phyloP scores from a whole-genome alignment of 441 rosid genomes.

The Croton laevigatus region DNA sequence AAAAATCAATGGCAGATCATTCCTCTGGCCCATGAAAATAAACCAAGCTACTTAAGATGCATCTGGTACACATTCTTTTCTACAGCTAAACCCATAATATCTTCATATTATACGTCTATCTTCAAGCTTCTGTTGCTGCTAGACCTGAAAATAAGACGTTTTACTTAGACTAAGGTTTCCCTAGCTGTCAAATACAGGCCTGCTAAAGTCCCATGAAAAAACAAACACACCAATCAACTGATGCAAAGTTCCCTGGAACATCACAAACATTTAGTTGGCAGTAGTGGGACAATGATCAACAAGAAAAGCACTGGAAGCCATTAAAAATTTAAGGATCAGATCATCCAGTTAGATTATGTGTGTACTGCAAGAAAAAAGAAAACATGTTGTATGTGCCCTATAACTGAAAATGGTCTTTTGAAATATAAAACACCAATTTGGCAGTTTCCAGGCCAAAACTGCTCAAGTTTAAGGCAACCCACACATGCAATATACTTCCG shows the following conservation, averaged over 20 bases:
- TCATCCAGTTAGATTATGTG: neutral
- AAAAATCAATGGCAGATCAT: conserved; percentile 22
- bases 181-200: neutral
- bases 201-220: neutral
- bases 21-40: conserved; percentile 12
- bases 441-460: conserved; percentile 4
- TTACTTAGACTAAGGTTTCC: neutral
- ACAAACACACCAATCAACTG: neutral
- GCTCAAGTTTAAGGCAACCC: conserved; percentile 21
- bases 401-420: neutral
- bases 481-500: conserved; percentile 27
- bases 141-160: neutral
- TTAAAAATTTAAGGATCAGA: neutral
- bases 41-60: neutral
- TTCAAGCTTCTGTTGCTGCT: conserved; percentile 7
- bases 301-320: neutral
- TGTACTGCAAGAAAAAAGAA: neutral
- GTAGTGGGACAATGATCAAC: neutral
- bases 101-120: neutral
- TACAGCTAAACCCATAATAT: neutral
- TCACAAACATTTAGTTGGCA: conserved; percentile 1
- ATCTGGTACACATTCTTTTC: neutral
- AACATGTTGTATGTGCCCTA: neutral
- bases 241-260: neutral
- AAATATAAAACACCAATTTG: neutral